Conservation (phyloP, 1,284 basidiomycete genomes). For the Malassezia restricta region DNA sequence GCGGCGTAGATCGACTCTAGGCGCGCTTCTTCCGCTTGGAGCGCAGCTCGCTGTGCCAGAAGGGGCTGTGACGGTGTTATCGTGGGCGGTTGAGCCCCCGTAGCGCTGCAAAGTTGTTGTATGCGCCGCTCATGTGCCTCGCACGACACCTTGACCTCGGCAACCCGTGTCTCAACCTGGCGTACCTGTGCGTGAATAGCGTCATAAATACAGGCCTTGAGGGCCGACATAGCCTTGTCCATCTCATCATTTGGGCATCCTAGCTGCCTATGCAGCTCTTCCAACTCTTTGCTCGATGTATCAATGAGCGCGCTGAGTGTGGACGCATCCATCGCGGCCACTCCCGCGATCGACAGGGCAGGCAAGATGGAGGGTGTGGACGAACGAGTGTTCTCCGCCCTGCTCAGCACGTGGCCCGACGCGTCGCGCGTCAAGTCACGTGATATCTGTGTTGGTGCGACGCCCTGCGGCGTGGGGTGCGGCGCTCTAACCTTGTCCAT, state of each 20-base stretch:
- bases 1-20: conserved; percentile 11
- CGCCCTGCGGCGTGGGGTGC: neutral
- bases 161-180: conserved; percentile 26
- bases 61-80: conserved; percentile 6
- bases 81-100: neutral
- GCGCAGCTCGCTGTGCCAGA: conserved; percentile 7
- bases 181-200: conserved; percentile 37
- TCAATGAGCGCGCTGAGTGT: conserved; percentile 29
- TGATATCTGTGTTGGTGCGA: neutral
- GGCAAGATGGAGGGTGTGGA: neutral
- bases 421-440: neutral
- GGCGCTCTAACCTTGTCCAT: neutral
- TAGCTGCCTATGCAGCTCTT: conserved; percentile 28
- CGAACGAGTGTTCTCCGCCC: neutral
- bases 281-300: conserved; percentile 27
- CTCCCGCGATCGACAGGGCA: neutral
- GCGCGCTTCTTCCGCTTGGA: conserved; percentile 9
- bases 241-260: conserved; percentile 32
- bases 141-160: conserved; percentile 22
- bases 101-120: conserved; percentile 13
- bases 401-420: conserved; percentile 3
- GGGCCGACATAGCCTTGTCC: conserved; percentile 25
- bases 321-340: conserved; percentile 28
- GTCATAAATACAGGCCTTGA: conserved; percentile 31
- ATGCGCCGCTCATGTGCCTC: conserved; percentile 15